Base-by-base conservation (phyloP, 2,329 filamentous ascomycete species). In the Nemania sp. region DNA sequence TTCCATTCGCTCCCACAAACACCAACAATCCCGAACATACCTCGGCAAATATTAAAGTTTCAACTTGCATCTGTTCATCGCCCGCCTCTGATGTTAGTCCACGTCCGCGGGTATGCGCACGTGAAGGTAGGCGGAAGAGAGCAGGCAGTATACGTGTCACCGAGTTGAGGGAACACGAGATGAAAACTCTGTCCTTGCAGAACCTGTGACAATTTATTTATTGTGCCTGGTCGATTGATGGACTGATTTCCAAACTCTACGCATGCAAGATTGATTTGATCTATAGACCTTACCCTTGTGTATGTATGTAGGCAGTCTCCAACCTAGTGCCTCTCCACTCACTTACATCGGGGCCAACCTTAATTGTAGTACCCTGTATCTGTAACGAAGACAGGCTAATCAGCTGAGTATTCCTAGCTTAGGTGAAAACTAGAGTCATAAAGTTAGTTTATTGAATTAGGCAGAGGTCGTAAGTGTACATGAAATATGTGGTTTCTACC, bases 401-500 rank as follows among this genome's bases (percentile, higher is more conserved):
- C n/a, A n/a, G n/a, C n/a, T n/a, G n/a, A 8, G 22, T 24, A 26
- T 49, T 49, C 45, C 24, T 22, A 13, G 7, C n/a, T 11, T 2
- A 24, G 20, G 45, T 24, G 22, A 11, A 49, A 8, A n/a, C 11
- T n/a, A 35, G 26, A 24, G 26, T 55, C n/a, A 5, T 55, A 26
- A 27, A 38, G 26, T n/a, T 57, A 38, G 35, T n/a, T 62, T 15
- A 35, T 45, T 5, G 13, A 53, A 66, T 54, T 66, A 41, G 45
- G 58, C 57, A 66, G 58, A 62, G 53, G 53, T 52, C 47, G n/a
- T 65, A 27, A 68, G 55, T 49, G 11, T 61, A 68, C 66, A 64
- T 35, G 20, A 38, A 62, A 29, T 20, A 62, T 5, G 47, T 7
- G 11, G 24, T 4, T 59, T 54, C 26, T 13, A 26, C 6, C 24